phyloP scores from a whole-genome alignment of 2,329 filamentous ascomycete species.

The Alternaria dauci region DNA sequence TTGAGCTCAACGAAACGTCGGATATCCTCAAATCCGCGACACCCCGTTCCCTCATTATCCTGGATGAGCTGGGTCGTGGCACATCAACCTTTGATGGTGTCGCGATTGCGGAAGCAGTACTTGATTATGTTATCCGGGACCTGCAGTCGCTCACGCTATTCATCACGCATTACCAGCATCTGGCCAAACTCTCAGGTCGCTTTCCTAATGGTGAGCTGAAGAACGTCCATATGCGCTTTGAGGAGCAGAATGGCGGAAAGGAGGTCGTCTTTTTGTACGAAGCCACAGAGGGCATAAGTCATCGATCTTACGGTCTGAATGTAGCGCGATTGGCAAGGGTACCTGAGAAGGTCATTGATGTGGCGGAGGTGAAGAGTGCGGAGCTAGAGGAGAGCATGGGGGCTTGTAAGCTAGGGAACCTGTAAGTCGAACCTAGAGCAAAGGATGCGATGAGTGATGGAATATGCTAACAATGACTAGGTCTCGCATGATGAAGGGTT shows the following conservation, averaged over 20 bases:
- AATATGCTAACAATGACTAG: slow-evolving; percentile 26
- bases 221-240: slow-evolving; percentile 95
- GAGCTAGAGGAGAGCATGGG: slow-evolving; percentile 75
- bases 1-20: slow-evolving; percentile 91
- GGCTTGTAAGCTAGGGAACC: slow-evolving; percentile 41
- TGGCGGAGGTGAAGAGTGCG: slow-evolving; percentile 79
- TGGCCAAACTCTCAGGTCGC: slow-evolving; percentile 75
- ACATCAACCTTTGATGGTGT: slow-evolving; percentile 96
- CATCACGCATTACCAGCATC: slow-evolving; percentile 96
- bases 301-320: slow-evolving; percentile 93
- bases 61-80: slow-evolving; percentile 93
- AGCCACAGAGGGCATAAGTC: slow-evolving; percentile 87
- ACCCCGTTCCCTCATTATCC: slow-evolving; percentile 82
- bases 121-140: slow-evolving; percentile 81
- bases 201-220: slow-evolving; percentile 71
- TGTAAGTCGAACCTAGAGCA: slow-evolving; percentile 35
- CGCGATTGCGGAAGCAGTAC: slow-evolving; percentile 90
- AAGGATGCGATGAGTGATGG: slow-evolving; percentile 22
- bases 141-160: slow-evolving; percentile 84
- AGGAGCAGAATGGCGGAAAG: slow-evolving; percentile 61
- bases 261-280: slow-evolving; percentile 96
- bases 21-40: slow-evolving; percentile 91
- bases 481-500: slow-evolving; percentile 31
- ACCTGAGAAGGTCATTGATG: slow-evolving; percentile 76
- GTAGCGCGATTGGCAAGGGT: slow-evolving; percentile 87